Evolutionary conservation across 2,329 filamentous ascomycete species (phyloP).

Genomic region (Diaporthe destruens): DNA sequence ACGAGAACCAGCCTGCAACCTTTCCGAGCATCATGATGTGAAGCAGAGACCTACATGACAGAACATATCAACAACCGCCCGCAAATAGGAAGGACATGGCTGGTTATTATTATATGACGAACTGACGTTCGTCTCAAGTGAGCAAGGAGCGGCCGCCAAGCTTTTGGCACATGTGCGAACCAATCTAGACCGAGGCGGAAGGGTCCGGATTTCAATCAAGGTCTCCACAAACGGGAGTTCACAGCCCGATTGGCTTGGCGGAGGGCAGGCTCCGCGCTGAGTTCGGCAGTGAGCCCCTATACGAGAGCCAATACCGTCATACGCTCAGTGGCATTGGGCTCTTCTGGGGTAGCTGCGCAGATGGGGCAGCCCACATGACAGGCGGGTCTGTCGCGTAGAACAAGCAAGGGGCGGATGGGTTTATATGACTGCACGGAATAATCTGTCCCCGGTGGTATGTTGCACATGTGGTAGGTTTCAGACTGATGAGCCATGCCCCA

Average conservation of each 20-base stretch:
- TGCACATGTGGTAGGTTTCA: constrained; percentile 16
- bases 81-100: background rate
- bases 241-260: constrained; percentile 15
- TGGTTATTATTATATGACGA: background rate
- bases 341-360: background rate
- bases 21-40: background rate
- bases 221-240: constrained; percentile 5
- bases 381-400: background rate
- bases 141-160: constrained; percentile 10
- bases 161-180: background rate
- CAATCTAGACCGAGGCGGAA: constrained; percentile 16
- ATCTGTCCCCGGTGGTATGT: background rate
- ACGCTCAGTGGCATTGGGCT: background rate
- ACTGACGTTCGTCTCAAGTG: background rate
- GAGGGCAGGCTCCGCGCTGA: constrained; percentile 1
- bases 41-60: background rate
- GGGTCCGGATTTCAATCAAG: background rate
- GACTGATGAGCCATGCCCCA: background rate
- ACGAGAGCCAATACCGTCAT: background rate
- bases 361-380: constrained; percentile 11
- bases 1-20: constrained; percentile 11
- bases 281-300: constrained; percentile 6
- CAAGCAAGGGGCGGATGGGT: too few relatives aligned
- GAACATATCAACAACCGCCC: background rate
- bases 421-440: background rate